Evolutionary conservation across 1,139 yeast species (phyloP), one percentile per base, ranked within the genome.

Genomic region (Scheffersomyces stambukii): DNA sequence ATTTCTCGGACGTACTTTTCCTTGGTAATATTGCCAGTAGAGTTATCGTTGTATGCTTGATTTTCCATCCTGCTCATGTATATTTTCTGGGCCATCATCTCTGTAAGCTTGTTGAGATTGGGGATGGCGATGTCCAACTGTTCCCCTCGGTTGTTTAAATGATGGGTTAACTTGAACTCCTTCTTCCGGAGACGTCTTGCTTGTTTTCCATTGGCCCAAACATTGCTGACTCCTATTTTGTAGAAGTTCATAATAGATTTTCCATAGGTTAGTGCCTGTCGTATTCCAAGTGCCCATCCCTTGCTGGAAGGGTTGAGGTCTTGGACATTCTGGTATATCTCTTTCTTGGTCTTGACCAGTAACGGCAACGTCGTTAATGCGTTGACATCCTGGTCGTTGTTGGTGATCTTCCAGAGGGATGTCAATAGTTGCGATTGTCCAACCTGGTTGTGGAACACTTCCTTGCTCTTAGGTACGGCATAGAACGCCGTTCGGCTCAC

Each of bases 151-250:
- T 42, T 45, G 29, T 59, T 52, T 3, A 64, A 43, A 19, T 44
- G 50, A 13, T 48, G 9, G n/a, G n/a, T 41, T 4, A 43, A 22
- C 27, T 50, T 52, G 32, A 36, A 54, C 18, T 41, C 34, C 9
- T 41, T 20, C 9, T 43, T 50, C 28, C 46, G 46, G 21, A 69
- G 30, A 4, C 33, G 19, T 6, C 46, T 52, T 9, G 52, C 47
- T 5, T 37, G 35, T 19, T 44, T 46, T 26, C 70, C 62, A 25
- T 57, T 53, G 4, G 48, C 40, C 77, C 79, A 75, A 1, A 76
- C 70, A 40, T 71, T 74, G 9, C 48, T 41, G 2, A 76, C 59
- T 1, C 84, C 85, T 0, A 50, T 43, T 37, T 69, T 70, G 52
- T 76, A 77, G 47, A 78, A 78, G 3, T 41, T 39, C 19, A 64